Evolutionary conservation across 306 rosid species (phyloP).

Genomic region (Gastrolobium bilobum): DNA sequence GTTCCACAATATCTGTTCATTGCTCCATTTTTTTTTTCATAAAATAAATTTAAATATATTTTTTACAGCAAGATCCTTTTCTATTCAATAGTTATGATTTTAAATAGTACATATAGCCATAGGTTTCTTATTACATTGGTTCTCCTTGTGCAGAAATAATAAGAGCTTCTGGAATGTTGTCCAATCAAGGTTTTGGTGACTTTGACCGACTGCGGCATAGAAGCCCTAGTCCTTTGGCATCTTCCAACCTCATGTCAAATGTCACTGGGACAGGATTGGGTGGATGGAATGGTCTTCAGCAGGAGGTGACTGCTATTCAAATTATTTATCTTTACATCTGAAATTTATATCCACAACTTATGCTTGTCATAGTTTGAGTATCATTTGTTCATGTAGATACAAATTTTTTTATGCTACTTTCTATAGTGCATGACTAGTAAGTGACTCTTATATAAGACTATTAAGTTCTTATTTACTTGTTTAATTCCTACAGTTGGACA

Average conservation of each 20-base stretch:
- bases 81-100: not conserved
- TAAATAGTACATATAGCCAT: not conserved
- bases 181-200: slow-evolving; percentile 87
- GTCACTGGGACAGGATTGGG: slow-evolving; percentile 73
- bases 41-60: not conserved
- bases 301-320: slow-evolving; percentile 61
- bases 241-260: slow-evolving; percentile 76
- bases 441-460: not conserved
- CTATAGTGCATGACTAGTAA: not conserved
- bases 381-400: slow-evolving; percentile 14
- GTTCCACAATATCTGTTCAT: not conserved
- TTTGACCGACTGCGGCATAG: slow-evolving; percentile 83
- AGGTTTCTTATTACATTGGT: slow-evolving; percentile 42
- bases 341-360: slow-evolving; percentile 26
- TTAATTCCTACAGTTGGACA: slow-evolving; percentile 1
- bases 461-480: slow-evolving; percentile 1
- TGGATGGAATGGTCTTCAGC: slow-evolving; percentile 81
- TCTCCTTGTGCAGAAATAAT: slow-evolving; percentile 69
- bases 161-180: slow-evolving; percentile 86
- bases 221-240: slow-evolving; percentile 92
- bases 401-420: not conserved
- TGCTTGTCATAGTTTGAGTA: slow-evolving; percentile 27
- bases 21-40: not conserved
- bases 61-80: not conserved
- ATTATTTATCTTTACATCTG: slow-evolving; percentile 19